Base-by-base conservation (phyloP, 208 protist species). In the Leishmania guyanensis region DNA sequence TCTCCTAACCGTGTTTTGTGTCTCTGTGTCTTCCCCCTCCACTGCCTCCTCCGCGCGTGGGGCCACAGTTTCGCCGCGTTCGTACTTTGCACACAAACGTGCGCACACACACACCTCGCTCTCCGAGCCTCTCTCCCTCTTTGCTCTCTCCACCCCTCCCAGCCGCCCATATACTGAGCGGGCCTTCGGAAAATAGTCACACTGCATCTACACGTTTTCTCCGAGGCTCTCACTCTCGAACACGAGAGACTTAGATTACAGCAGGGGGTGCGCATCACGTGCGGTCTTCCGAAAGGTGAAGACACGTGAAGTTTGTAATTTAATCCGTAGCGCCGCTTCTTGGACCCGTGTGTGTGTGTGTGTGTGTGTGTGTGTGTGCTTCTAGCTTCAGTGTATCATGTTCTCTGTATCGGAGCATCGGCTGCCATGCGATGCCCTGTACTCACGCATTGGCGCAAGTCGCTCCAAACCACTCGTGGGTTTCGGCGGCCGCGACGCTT, bases 381-480 rank as follows among this genome's bases (percentile, higher is more conserved):
- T 75, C 3, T 43, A 54, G 6, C 10, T 62, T 14, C 53, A 73
- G 43, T 0, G 69, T 73, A 73, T 53, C 58, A 89, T 91, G 85
- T 85, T 86, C 16, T 72, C 78, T 17, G 56, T 85, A 0, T 85
- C 86, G 1, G 64, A 81, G 36, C 85, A 91, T n/a, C 84, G 90
- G 73, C 83, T 96, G 26, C 93, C 91, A 54, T 96, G 86, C 77
- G 90, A 93, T 43, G 89, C 88, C 53, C 80, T 94, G 51, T 92
- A 66, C 64, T 88, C 90, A 29, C 82, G 87, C 46, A 87, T 96
- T 48, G 87, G 93, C 54, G 79, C 91, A 20, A 84, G 88, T 75
- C 85, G 90, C 43, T 83, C 91, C n/a, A 77, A 85, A 54, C 90
- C 91, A 51, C 83, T 95, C 4, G 89, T 96, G 12, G 93, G 85